These are phyloP conservation scores for Echites panduratus DNA, from an alignment of 257 asterid species.

Conservation along the genomic window DNA sequence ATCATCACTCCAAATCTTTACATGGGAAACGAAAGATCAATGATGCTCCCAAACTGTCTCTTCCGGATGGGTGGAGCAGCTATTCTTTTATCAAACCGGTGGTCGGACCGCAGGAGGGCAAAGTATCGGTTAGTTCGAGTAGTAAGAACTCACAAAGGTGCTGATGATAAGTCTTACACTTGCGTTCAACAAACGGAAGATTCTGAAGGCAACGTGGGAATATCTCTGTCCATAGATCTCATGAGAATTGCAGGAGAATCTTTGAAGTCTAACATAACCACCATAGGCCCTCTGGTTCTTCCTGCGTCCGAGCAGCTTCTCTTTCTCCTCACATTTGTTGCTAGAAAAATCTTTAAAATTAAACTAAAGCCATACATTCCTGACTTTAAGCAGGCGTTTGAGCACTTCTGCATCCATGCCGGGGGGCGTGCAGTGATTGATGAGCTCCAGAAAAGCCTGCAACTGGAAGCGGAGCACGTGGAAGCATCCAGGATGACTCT, in stretches of 20 bases:
- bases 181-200: constrained; percentile 34
- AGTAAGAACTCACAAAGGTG: constrained; percentile 1
- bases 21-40: neutral
- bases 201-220: constrained; percentile 45
- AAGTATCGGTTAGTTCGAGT: neutral
- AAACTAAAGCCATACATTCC: constrained; percentile 55
- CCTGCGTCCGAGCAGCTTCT: constrained; percentile 57
- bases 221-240: constrained; percentile 44
- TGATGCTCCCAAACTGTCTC: neutral
- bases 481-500: constrained; percentile 56
- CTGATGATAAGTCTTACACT: neutral
- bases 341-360: constrained; percentile 45
- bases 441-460: constrained; percentile 55
- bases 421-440: constrained; percentile 58
- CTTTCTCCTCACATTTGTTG: constrained; percentile 44
- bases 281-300: constrained; percentile 46
- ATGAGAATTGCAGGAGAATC: constrained; percentile 57
- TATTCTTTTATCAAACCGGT: neutral
- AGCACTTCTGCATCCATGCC: constrained; percentile 57
- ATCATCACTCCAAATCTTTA: constrained; percentile 43
- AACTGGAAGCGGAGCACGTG: constrained; percentile 46
- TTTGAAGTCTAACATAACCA: constrained; percentile 50
- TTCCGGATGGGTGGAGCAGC: constrained; percentile 4
- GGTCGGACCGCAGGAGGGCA: neutral
- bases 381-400: constrained; percentile 54